A percentile compares a stretch with the other conserved stretches of the same genome.
These are phyloP conservation scores for Geranium brycei DNA, from an alignment of 345 rosid species.

Conservation along the genomic window DNA sequence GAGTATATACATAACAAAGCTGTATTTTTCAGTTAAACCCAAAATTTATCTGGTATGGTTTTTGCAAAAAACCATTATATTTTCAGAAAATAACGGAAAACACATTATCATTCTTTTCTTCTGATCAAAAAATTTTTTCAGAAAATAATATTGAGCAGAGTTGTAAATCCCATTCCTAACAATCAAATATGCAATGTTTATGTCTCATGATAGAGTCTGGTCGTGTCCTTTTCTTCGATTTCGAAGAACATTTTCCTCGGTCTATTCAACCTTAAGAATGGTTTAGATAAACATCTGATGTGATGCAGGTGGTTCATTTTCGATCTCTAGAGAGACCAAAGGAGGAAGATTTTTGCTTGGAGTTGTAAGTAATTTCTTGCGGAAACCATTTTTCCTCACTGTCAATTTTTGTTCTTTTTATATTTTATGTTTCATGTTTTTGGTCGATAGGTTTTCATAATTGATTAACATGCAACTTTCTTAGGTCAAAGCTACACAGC, in stretches of 20 bases:
- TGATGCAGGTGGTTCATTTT: slow-evolving; percentile 60
- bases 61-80: too few species aligned
- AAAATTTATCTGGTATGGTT: too few species aligned
- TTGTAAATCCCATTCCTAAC: too few species aligned
- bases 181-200: not conserved
- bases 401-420: slow-evolving; percentile 1
- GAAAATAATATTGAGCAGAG: too few species aligned
- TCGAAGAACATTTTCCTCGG: not conserved
- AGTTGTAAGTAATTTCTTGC: slow-evolving; percentile 50
- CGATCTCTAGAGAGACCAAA: slow-evolving; percentile 81
- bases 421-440: slow-evolving; percentile 10
- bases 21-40: too few species aligned
- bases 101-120: too few species aligned
- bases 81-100: too few species aligned
- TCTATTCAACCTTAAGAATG: slow-evolving; percentile 4
- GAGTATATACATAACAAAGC: too few species aligned
- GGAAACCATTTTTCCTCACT: not conserved
- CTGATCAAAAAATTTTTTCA: too few species aligned
- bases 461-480: slow-evolving; percentile 10
- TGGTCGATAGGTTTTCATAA: slow-evolving; percentile 5
- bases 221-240: slow-evolving; percentile 1
- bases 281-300: slow-evolving; percentile 9
- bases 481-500: slow-evolving; percentile 73
- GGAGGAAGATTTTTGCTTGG: slow-evolving; percentile 76
- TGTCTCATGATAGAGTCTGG: not conserved